Evolutionary conservation across 306 rosid species (phyloP), one percentile per base, ranked within the genome.

Genomic region (Astragalus glycyphyllos): DNA sequence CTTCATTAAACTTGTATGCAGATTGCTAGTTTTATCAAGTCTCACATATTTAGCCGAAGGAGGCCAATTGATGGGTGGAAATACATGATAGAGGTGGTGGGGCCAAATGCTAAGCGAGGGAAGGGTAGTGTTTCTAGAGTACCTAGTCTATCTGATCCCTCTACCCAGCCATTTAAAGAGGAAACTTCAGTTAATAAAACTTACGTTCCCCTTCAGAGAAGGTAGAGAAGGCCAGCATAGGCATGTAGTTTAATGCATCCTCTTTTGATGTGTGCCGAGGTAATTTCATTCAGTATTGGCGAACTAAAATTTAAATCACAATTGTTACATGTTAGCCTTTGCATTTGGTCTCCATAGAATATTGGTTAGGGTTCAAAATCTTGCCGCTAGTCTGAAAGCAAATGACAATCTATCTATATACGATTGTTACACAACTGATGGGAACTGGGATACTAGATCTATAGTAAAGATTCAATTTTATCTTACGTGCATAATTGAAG

Each of bases 41-140:
- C 94, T 37, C 96, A 90, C 80, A 89, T 94, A 78, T 94, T 94
- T 76, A 94, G 97, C 80, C 77, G 98, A 70, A 84, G 96, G 77
- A 84, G 98, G 78, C 97, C 98, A 17, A 84, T 90, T 20, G 97
- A 94, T 71, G 98, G 97, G 45, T 90, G 98, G 97, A 94, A 87
- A 80, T 90, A 94, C 86, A 89, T 94, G 98, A 90, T 90, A 76
- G 98, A 94, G 86, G 90, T 87, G 77, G 83, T 94, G 53, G 98
- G 98, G 57, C 98, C 98, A 51, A 94, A 94, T 72, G 96, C 98
- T 10, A 86, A 75, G 89, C 90, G 80, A 86, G 98, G 98, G 45
- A 90, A 83, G 76, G 97, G 97, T 41, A 77, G 95, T 78, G 96
- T 90, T 68, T 68, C 96, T 14, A 84, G 98, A 83, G 65, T 88